Evolutionary conservation across 768 basidiomycete genomes (phyloP), one percentile per base, ranked within the genome.

Genomic region (Ramaria sp.): DNA sequence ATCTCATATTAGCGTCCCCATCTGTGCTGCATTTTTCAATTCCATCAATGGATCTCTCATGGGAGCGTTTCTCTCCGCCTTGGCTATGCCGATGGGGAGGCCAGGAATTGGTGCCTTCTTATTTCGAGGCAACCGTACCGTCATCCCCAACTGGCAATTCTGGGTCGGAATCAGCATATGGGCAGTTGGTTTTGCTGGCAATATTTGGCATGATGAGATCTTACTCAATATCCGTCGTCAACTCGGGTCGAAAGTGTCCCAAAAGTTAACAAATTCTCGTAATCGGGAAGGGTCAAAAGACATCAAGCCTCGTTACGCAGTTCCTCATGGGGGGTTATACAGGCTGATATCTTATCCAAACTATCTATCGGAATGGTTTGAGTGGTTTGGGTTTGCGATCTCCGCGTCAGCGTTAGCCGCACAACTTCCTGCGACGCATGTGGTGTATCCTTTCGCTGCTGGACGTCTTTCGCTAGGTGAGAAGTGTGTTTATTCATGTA

Each of bases 351-450:
- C 91, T 5, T 95, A 83, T 70, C 95, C 95, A 9, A 92, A 96
- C 66, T 98, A 97, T 70, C 70, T 91, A 18, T 91, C 85, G 68
- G 95, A 97, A 65, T 98, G 95, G 95, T 56, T 85, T 53, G 95
- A 98, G 68, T 98, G 94, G 93, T 60, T 80, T 9, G 91, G 88
- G 7, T 97, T 85, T 66, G 85, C 89, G 1, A 65, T 96, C 37
- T 87, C 88, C 5, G 78, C 88, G 3, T 61, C 53, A 10, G 53
- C 44, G 20, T 22, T 55, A 6, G 36, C 53, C 22, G 70, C 78
- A 5, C 79, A 83, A 0, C 7, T 74, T 0, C 78, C 75, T 61
- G n/a, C 56, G 60, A 48, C 37, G 66, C 51, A 55, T 62, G 42
- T 48, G 42, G 42, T 55, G 18, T 55, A 32, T 22, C 53, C 53